Evolutionary conservation across 169 alveolate genomes (phyloP).

Genomic region (Plasmodium inui): DNA sequence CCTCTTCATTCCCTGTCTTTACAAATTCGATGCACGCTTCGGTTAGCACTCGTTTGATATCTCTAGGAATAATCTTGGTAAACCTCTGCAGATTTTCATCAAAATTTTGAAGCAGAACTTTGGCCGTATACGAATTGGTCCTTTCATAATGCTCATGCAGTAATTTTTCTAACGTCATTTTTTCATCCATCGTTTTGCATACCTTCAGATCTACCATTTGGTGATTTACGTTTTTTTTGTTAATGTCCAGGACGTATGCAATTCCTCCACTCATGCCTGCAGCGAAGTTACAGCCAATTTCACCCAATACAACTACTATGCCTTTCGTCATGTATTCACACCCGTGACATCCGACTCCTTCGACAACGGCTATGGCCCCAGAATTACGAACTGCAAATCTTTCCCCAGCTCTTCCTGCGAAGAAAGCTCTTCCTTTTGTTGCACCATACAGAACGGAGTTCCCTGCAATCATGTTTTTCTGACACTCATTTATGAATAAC

Average conservation of each 20-base stretch:
- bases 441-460: conserved; percentile 88
- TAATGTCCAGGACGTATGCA: conserved; percentile 81
- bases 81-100: conserved; percentile 67
- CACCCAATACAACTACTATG: conserved; percentile 85
- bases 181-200: conserved; percentile 76
- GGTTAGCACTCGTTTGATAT: conserved; percentile 76
- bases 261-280: conserved; percentile 92
- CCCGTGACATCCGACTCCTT: conserved; percentile 88
- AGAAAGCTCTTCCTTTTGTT: conserved; percentile 85
- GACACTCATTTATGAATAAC: conserved; percentile 68
- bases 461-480: conserved; percentile 84
- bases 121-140: conserved; percentile 79
- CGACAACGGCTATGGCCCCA: conserved; percentile 88
- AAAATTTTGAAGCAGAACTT: conserved; percentile 45
- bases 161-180: conserved; percentile 74
- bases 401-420: conserved; percentile 88
- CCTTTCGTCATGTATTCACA: conserved; percentile 91
- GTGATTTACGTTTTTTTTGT: conserved; percentile 71
- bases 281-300: conserved; percentile 85
- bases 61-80: conserved; percentile 77
- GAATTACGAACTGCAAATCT: conserved; percentile 88
- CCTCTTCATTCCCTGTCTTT: conserved; percentile 77
- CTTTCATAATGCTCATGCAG: conserved; percentile 76
- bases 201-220: conserved; percentile 80
- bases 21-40: conserved; percentile 81